phyloP scores from a whole-genome alignment of 352 stramenopile genomes.

The Globisporangium apiculatum region DNA sequence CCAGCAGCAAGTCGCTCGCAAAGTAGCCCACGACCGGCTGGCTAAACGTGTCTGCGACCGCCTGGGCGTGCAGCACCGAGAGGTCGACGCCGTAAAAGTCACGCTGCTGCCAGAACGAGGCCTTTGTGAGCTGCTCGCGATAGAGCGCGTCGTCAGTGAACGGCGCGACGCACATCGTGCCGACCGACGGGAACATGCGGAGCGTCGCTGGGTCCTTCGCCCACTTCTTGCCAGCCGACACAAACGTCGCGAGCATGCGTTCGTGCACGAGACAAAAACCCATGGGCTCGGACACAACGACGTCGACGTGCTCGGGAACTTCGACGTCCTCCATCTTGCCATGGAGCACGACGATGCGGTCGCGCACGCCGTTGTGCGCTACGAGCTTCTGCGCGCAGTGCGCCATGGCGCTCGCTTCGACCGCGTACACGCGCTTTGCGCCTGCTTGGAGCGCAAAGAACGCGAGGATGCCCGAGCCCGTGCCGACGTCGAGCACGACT shows the following conservation, averaged over 20 bases:
- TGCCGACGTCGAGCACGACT: conserved; percentile 98
- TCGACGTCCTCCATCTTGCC: conserved; percentile 96
- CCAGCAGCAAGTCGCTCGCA: conserved; percentile 66
- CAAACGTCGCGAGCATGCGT: conserved; percentile 98
- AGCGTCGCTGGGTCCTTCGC: conserved; percentile 62
- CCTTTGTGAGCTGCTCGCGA: conserved; percentile 89
- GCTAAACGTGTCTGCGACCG: conserved; percentile 97
- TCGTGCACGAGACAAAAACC: conserved; percentile 99
- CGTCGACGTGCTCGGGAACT: conserved; percentile 95
- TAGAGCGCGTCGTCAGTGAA: conserved; percentile 94
- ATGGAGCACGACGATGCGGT: conserved; percentile 97
- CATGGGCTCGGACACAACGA: conserved; percentile 99
- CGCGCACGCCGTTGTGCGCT: conserved; percentile 89
- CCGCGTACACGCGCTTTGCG: conserved; percentile 91
- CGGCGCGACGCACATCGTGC: conserved; percentile 96
- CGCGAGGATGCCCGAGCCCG: conserved; percentile 97
- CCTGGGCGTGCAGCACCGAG: conserved; percentile 85
- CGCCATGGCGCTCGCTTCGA: conserved; percentile 98
- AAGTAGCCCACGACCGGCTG: conserved; percentile 95
- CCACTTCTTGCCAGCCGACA: conserved; percentile 93
- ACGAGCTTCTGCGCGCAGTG: conserved; percentile 94
- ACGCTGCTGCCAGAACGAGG: conserved; percentile 93
- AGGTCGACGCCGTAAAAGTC: conserved; percentile 98
- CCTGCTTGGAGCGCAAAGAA: conserved; percentile 98
- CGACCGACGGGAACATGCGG: conserved; percentile 96